These are phyloP conservation scores for Lentinula aciculospora DNA, from an alignment of 768 basidiomycete genomes.

Conservation along the genomic window DNA sequence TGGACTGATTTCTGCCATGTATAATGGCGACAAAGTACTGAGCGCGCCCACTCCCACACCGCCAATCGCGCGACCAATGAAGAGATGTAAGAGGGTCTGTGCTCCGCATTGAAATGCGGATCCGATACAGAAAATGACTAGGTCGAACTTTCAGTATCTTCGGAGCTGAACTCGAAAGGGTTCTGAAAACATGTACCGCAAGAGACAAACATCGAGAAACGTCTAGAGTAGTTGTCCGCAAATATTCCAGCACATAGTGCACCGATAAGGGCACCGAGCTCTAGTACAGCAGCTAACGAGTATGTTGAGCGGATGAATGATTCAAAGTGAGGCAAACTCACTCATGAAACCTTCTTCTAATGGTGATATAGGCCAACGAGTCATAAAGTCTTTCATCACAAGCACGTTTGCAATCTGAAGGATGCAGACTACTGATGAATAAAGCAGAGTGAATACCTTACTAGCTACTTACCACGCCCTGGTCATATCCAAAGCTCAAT, in stretches of 20 bases:
- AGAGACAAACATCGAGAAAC: slow-evolving; percentile 60
- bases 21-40: slow-evolving; percentile 75
- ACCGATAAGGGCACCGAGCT: slow-evolving; percentile 76
- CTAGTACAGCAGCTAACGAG: slow-evolving; percentile 62
- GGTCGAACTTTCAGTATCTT: neutral
- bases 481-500: slow-evolving; percentile 8
- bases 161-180: neutral
- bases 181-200: slow-evolving; percentile 47
- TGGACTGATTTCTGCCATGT: slow-evolving; percentile 82
- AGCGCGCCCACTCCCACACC: slow-evolving; percentile 78
- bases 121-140: slow-evolving; percentile 69
- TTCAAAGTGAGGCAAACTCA: slow-evolving; percentile 26
- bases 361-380: slow-evolving; percentile 64
- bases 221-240: slow-evolving; percentile 63
- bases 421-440: neutral
- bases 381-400: slow-evolving; percentile 72
- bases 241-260: slow-evolving; percentile 62
- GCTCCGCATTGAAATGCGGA: slow-evolving; percentile 66
- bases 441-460: neutral
- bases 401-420: slow-evolving; percentile 72
- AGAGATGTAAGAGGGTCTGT: slow-evolving; percentile 46
- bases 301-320: neutral
- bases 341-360: slow-evolving; percentile 77
- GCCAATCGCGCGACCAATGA: slow-evolving; percentile 68
- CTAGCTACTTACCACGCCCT: slow-evolving; percentile 18